Evolutionary conservation across 1,139 yeast species (phyloP), one percentile per base, ranked within the genome.

Genomic region (Sugiyamaella sp.): DNA sequence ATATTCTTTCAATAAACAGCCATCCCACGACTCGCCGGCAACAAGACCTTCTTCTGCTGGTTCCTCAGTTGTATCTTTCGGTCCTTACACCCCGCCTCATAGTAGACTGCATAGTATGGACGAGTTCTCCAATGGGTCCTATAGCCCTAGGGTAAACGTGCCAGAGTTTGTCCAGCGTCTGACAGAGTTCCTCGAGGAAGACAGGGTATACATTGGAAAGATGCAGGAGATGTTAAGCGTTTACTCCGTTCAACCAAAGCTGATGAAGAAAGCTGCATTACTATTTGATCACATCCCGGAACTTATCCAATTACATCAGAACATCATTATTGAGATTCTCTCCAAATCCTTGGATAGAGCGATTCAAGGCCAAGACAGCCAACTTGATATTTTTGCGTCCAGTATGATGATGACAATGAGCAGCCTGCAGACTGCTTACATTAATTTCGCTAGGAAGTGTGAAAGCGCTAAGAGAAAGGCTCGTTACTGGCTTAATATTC

Each of bases 241-340:
- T 14, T 65, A 60, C 53, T 45, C 59, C 33, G 32, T 43, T 40
- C 51, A 54, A 33, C 33, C 46, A 41, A 51, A 45, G 55, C 57
- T 39, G 21, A 21, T 25, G 46, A 43, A 25, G 56, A 59, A 57
- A 24, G 57, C 60, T 2, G 46, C 54, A 2, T 53, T 54, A 41
- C 53, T 64, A n/a, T 63, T 66, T 50, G 56, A 49, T 20, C 51
- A 60, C 25, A 38, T 67, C 37, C 64, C 65, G 9, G 65, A 60
- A 19, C 49, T 68, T 3, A 57, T 56, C 32, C 53, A 60, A 8
- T 45, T 66, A 5, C 71, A 67, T 46, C 48, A 58, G 1, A 60
- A 59, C 17, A 44, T 58, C 3, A 22, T 63, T 27, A 48, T 61
- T 2, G 58, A 58, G 4, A 48, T 58, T 10, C 53, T 66, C 14